These are phyloP conservation scores for Nicotiana rustica DNA, from an alignment of 305 asterid genomes.

Conservation along the genomic window DNA sequence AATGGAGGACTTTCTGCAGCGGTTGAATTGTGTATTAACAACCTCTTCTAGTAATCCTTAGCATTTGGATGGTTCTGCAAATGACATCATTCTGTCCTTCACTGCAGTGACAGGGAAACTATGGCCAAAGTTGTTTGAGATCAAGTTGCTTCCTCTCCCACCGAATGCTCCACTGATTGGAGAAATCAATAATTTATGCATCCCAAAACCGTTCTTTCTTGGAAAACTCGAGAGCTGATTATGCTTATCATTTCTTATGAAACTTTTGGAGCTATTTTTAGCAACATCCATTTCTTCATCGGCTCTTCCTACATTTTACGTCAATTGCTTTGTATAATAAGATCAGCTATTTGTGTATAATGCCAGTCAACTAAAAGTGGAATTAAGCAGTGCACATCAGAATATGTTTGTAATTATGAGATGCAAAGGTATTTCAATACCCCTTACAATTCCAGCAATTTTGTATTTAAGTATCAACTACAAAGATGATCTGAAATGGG, in stretches of 20 bases:
- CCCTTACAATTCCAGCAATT: no score
- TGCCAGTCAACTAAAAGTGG: not conserved
- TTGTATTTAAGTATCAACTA: not conserved
- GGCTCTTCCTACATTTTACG: not conserved
- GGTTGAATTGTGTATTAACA: not conserved
- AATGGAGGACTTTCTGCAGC: not conserved
- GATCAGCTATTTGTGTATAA: not conserved
- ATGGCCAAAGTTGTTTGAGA: conserved; percentile 81
- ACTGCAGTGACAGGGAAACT: conserved; percentile 75
- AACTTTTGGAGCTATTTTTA: conserved; percentile 7
- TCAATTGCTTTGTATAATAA: not conserved
- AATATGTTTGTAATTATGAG: not conserved
- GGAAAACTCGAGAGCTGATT: conserved; percentile 26
- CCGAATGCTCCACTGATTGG: conserved; percentile 49
- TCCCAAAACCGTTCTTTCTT: conserved; percentile 48
- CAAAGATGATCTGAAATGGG: not conserved
- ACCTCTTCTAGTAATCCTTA: not conserved
- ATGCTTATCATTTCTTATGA: conserved; percentile 6
- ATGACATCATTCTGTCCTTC: not conserved
- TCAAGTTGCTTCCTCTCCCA: conserved; percentile 57
- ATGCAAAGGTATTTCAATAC: no score
- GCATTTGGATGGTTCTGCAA: not conserved
- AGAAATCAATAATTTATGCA: conserved; percentile 55
- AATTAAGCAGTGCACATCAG: not conserved
- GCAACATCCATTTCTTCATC: conserved; percentile 11